Evolutionary conservation across 495 filamentous ascomycete species (phyloP), one percentile per base, ranked within the genome.

Genomic region (Tuber magnatum): DNA sequence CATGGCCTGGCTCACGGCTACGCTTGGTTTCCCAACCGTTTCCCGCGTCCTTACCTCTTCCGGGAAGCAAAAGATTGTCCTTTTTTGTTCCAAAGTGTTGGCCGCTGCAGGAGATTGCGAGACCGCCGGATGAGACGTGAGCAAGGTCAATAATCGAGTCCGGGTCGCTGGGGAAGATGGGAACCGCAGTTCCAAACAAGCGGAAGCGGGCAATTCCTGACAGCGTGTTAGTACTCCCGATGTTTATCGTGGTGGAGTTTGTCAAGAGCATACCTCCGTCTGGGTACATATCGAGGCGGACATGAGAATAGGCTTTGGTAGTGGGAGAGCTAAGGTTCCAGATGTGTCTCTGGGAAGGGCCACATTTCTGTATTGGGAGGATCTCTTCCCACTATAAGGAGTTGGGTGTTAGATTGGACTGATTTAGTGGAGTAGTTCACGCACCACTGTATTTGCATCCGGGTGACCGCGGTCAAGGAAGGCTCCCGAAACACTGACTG

Each of bases 1-100:
- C 85, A 84, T 97, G 94, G 18, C 88, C 91, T 78, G 89, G 89
- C 38, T 87, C 89, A 39, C 94, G 85, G 43, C 91, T 93, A 51
- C 94, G 88, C 72, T 91, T 90, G 18, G 94, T 97, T 84, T 97
- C 94, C 94, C 94, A 97, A 4, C 94, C 94, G 83, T 97, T 94
- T 43, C 93, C 92, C 93, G 97, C 97, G 84, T 97, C 91, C 82
- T 91, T 89, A 10, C 94, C 94, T 40, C 94, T 87, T 3, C 93
- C 93, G 4, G 94, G 94, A 20, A 97, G 85, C 22, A 97, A 87
- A 69, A 97, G 83, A 83, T 97, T 97, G 75, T 91, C 89, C 28
- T 18, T 61, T 82, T 90, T 92, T 14, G 89, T 90, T 3, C 94
- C 92, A 82, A 92, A 97, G 83, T 97, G 93, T 84, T 97, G 88